Percentiles rank a stretch among this genome's conserved stretches.
Conservation (phyloP, 768 basidiomycete genomes). For the Boletus pseudopeckii region DNA sequence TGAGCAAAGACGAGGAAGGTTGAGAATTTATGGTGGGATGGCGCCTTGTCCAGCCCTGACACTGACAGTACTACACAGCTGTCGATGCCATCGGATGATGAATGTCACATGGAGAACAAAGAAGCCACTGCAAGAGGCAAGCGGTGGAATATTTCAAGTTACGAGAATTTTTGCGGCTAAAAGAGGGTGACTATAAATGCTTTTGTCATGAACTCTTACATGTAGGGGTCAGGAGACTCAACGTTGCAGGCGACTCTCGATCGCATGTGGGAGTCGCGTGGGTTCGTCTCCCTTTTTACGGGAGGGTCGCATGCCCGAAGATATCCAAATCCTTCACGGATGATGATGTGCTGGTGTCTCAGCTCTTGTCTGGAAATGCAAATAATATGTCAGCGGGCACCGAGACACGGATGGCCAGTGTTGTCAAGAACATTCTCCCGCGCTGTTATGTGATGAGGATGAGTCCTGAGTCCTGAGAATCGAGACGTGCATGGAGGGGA, state of each 20-base stretch:
- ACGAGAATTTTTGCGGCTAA: not conserved
- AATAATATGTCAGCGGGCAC: not conserved
- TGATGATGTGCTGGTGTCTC: not conserved
- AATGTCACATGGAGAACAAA: not conserved
- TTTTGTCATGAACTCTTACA: slow-evolving; percentile 4
- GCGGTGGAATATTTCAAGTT: not conserved
- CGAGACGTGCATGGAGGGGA: too few species aligned
- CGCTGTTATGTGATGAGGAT: not conserved
- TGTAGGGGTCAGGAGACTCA: not conserved
- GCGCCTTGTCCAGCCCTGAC: slow-evolving; percentile 4
- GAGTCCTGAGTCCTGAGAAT: not conserved
- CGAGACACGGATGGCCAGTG: not conserved
- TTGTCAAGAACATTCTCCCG: not conserved
- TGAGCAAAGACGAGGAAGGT: not conserved
- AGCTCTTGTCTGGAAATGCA: not conserved
- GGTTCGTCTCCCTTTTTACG: not conserved
- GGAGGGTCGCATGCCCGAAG: not conserved
- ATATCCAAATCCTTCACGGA: not conserved
- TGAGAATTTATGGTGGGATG: slow-evolving; percentile 1
- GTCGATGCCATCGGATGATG: not conserved
- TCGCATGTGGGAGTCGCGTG: not conserved
- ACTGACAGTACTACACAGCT: not conserved
- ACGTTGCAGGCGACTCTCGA: not conserved
- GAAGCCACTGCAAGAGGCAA: not conserved
- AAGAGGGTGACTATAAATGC: not conserved